phyloP scores from a whole-genome alignment of 78 protist species.

The Emiliania huxleyi region DNA sequence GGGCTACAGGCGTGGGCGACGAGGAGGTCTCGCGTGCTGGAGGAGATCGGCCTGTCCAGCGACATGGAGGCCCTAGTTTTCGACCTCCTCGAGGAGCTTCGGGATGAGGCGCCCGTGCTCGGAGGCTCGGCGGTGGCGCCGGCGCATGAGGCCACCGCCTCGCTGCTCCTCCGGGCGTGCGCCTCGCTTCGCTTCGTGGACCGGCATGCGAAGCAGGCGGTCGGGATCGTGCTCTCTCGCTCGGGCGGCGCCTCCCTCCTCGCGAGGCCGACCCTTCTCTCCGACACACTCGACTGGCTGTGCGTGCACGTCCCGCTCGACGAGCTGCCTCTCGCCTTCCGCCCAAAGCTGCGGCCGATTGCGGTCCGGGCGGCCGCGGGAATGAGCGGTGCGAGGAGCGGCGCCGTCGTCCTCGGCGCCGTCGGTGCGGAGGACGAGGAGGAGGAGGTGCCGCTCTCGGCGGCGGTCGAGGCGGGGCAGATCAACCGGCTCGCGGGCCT shows the following conservation, averaged over 20 bases:
- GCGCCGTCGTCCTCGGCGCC: not conserved
- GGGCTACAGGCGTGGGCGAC: not conserved
- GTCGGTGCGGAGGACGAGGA: not conserved
- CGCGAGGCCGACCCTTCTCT: not conserved
- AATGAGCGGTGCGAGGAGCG: no score
- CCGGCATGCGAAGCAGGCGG: not conserved
- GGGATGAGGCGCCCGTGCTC: not conserved
- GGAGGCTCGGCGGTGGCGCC: not conserved
- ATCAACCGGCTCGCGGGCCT: not conserved
- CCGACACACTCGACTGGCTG: constrained; percentile 4
- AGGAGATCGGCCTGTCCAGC: not conserved
- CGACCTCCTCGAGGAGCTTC: not conserved
- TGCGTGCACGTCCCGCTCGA: not conserved
- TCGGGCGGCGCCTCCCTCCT: not conserved
- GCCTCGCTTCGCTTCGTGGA: not conserved
- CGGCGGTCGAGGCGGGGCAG: not conserved
- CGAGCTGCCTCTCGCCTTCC: constrained; percentile 10
- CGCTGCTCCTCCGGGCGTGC: not conserved
- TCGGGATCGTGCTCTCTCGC: not conserved
- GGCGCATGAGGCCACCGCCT: not conserved
- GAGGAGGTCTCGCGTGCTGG: not conserved
- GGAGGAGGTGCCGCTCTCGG: not conserved
- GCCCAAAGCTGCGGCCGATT: not conserved
- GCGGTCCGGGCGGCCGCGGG: not conserved
- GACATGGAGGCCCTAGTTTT: not conserved